Percentiles rank a stretch among this genome's conserved stretches.
These are phyloP conservation scores for Lichtheimia corymbifera DNA, from an alignment of 371 early-diverging fungal species.

Conservation along the genomic window DNA sequence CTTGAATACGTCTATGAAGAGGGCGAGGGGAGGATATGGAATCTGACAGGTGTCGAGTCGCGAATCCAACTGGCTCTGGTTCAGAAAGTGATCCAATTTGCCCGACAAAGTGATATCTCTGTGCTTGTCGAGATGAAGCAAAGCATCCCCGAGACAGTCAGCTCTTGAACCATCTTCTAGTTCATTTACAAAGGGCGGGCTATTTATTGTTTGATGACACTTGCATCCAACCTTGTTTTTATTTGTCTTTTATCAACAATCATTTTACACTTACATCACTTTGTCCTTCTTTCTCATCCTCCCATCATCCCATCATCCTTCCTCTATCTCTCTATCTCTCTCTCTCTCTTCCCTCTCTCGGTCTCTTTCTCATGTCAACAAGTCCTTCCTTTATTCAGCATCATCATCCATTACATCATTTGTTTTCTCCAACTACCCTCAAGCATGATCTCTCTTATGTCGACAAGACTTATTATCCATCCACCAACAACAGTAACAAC, in stretches of 20 bases:
- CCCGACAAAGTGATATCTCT: conserved; percentile 36
- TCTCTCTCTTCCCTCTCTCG: conserved; percentile 9
- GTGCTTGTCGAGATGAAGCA: conserved; percentile 32
- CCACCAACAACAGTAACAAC: neutral
- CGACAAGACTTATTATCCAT: conserved; percentile 25
- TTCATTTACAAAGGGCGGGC: too few species aligned
- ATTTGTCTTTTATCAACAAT: conserved; percentile 4
- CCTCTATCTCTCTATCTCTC: neutral
- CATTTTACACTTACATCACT: neutral
- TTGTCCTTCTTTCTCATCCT: conserved; percentile 5
- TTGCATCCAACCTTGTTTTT: neutral
- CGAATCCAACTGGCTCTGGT: conserved; percentile 33
- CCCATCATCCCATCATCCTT: neutral
- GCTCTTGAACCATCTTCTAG: conserved; percentile 14
- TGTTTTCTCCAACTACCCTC: conserved; percentile 37
- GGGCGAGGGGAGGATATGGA: conserved; percentile 39
- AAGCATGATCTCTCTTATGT: conserved; percentile 22
- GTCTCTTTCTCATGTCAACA: conserved; percentile 13
- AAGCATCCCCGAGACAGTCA: conserved; percentile 27
- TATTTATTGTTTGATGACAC: conserved; percentile 6
- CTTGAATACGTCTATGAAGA: conserved; percentile 23
- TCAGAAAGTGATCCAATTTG: conserved; percentile 39
- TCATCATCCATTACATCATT: conserved; percentile 21
- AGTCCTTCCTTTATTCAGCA: conserved; percentile 11
- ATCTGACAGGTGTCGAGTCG: conserved; percentile 31